These are phyloP conservation scores for Pichia kudriavzevii DNA, from an alignment of 1,139 yeast genomes.

Conservation along the genomic window DNA sequence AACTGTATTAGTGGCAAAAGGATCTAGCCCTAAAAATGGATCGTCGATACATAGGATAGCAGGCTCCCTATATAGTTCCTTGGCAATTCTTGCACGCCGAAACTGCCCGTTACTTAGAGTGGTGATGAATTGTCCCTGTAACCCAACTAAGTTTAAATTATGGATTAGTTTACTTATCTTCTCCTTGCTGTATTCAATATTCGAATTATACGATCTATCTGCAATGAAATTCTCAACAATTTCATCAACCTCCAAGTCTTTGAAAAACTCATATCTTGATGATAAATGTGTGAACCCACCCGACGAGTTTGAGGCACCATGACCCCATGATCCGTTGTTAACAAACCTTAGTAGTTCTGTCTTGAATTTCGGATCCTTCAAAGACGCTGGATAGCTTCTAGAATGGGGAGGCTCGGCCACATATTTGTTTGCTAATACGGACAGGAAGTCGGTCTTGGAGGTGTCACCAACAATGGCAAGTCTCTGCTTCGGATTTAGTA, in stretches of 20 bases:
- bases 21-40: constrained; percentile 88
- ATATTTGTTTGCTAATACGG: constrained; percentile 38
- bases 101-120: constrained; percentile 91
- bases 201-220: constrained; percentile 43
- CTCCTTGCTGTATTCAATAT: constrained; percentile 21
- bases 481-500: constrained; percentile 29
- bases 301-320: constrained; percentile 27
- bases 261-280: constrained; percentile 81
- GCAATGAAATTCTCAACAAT: constrained; percentile 60
- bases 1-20: constrained; percentile 55
- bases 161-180: constrained; percentile 25
- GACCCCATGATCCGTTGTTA: constrained; percentile 38
- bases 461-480: constrained; percentile 48
- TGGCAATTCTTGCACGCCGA: constrained; percentile 81
- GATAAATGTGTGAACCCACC: constrained; percentile 56
- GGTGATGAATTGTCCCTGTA: constrained; percentile 70
- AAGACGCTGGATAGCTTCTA: constrained; percentile 46
- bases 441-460: constrained; percentile 36
- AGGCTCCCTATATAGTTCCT: constrained; percentile 60
- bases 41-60: constrained; percentile 71
- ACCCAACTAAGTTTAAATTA: constrained; percentile 44
- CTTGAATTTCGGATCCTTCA: constrained; percentile 31
- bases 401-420: constrained; percentile 47
- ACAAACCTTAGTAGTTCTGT: constrained; percentile 57
- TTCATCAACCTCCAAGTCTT: constrained; percentile 70